Percentiles rank a stretch among this genome's conserved stretches.
phyloP scores from a whole-genome alignment of 148 eudicot genomes.

The Fagopyrum esculentum region DNA sequence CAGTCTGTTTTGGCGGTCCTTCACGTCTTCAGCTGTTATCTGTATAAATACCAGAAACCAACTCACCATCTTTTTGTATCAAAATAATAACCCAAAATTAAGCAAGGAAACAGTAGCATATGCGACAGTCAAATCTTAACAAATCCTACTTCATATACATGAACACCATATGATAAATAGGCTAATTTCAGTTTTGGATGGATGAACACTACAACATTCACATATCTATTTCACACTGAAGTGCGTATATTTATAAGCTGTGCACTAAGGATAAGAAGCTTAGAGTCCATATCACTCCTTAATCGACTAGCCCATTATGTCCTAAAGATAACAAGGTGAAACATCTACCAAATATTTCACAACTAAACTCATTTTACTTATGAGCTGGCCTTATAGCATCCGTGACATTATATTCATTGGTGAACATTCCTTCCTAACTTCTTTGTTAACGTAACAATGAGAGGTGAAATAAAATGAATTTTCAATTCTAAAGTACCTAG shows the following conservation, averaged over 20 bases:
- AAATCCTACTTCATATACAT: no score
- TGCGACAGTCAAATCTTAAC: not conserved
- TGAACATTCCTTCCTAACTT: no score
- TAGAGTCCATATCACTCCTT: no score
- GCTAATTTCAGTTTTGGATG: not conserved
- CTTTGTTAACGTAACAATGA: no score
- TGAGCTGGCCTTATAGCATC: no score
- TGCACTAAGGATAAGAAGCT: no score
- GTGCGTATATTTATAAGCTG: no score
- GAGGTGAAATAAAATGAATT: not conserved
- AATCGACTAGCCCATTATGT: no score
- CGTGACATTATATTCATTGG: no score
- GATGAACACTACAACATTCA: not conserved
- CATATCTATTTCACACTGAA: not conserved
- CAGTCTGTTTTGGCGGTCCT: conserved; percentile 59
- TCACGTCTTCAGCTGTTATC: conserved; percentile 76
- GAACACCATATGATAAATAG: not conserved
- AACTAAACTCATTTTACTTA: no score
- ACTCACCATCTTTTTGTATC: not conserved
- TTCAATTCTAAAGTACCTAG: not conserved
- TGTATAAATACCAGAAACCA: conserved; percentile 18
- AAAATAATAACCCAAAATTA: not conserved
- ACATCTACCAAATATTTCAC: no score
- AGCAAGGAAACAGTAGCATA: not conserved
- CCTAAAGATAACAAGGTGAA: no score